Conservation (phyloP, 1,139 yeast species). For the Lodderomyces theae region DNA sequence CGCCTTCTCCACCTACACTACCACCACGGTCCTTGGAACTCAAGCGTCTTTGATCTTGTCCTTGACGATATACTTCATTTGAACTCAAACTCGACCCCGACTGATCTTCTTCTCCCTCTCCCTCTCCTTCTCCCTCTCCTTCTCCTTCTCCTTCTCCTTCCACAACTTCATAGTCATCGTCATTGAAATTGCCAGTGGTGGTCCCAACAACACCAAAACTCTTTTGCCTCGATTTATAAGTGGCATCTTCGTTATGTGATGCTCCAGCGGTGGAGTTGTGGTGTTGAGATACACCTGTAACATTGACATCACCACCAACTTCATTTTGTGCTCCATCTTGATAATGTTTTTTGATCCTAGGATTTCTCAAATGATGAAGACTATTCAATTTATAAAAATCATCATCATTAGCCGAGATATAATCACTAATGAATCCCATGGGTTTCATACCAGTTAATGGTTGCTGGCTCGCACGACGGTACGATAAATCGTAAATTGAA, state of each 20-base stretch:
- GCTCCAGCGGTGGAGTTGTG: background rate
- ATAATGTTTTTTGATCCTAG: constrained; percentile 36
- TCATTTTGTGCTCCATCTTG: constrained; percentile 15
- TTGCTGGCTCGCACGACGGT: constrained; percentile 21
- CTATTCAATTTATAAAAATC: constrained; percentile 15
- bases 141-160: too few species aligned
- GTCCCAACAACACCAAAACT: constrained; percentile 24
- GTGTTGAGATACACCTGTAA: background rate
- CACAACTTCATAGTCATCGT: constrained; percentile 2
- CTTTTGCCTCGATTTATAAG: constrained; percentile 18
- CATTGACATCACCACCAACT: constrained; percentile 4
- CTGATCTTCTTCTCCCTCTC: too few species aligned
- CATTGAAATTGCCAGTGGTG: background rate
- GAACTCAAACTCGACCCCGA: constrained; percentile 3
- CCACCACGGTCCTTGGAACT: background rate
- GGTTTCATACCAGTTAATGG: constrained; percentile 9
- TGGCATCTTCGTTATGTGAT: background rate
- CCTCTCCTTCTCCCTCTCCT: too few species aligned
- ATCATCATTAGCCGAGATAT: constrained; percentile 5
- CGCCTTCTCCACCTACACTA: constrained; percentile 11
- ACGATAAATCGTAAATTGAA: constrained; percentile 24
- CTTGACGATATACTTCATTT: constrained; percentile 9
- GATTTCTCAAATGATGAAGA: constrained; percentile 31
- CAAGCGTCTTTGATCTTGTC: constrained; percentile 7
- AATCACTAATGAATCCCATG: constrained; percentile 10